Conservation (phyloP, 176 grass and related monocot species). For the Zoysia japonica region DNA sequence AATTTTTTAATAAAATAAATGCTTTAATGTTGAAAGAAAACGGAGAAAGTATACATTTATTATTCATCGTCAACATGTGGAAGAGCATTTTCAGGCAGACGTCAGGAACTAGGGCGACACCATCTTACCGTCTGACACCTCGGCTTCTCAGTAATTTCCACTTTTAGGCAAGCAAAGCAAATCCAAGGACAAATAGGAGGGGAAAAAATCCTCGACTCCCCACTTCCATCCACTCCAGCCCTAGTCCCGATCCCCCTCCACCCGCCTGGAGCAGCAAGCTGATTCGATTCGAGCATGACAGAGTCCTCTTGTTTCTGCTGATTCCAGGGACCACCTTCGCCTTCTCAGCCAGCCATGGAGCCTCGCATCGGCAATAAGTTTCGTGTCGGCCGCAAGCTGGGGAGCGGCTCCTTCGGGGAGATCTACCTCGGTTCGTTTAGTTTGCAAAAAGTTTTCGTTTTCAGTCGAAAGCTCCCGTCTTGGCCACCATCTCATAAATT, state of each 20-base stretch:
- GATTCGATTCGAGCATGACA: constrained; percentile 19
- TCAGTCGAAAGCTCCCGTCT: constrained; percentile 28
- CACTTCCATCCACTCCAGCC: constrained; percentile 39
- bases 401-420: constrained; percentile 80
- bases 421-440: constrained; percentile 61
- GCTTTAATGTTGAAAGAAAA: no score
- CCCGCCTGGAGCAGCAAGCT: not conserved
- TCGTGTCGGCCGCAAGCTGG: constrained; percentile 74
- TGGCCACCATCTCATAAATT: constrained; percentile 3
- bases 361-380: constrained; percentile 81
- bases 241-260: constrained; percentile 20
- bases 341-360: constrained; percentile 44
- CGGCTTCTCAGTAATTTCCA: constrained; percentile 34
- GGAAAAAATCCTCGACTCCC: constrained; percentile 30
- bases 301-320: not conserved
- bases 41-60: no score
- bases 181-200: not conserved
- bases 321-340: constrained; percentile 4
- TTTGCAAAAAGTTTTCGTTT: constrained; percentile 18
- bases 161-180: not conserved
- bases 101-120: not conserved
- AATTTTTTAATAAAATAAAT: no score
- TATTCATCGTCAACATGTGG: no score
- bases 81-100: no score
- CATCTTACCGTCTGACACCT: constrained; percentile 23